A percentile compares a stretch with the other conserved stretches of the same genome.
Evolutionary conservation across 345 rosid genomes (phyloP).

Genomic region (Aquilaria malaccensis): DNA sequence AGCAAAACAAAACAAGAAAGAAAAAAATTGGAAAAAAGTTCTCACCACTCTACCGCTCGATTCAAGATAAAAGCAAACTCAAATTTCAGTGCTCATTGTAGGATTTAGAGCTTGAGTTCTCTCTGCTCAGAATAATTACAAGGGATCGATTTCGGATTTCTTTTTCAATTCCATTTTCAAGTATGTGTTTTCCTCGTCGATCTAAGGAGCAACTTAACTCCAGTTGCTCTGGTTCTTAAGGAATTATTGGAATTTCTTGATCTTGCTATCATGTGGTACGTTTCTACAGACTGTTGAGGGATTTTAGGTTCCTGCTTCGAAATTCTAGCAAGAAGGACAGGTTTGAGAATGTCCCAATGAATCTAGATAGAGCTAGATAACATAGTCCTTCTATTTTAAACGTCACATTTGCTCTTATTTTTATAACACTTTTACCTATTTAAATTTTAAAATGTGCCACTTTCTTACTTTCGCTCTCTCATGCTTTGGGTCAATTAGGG

Average conservation of each 20-base stretch:
- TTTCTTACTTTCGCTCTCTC: too few relatives aligned
- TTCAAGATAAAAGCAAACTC: conserved; percentile 1
- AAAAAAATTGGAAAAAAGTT: too few relatives aligned
- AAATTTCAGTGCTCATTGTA: background rate
- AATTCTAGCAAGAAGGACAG: conserved; percentile 54
- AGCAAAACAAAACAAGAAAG: too few relatives aligned
- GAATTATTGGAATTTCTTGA: background rate
- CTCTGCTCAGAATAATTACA: conserved; percentile 10
- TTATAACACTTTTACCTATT: too few relatives aligned
- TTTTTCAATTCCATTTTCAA: conserved; percentile 34
- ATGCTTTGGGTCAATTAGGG: too few relatives aligned
- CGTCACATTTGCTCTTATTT: too few relatives aligned
- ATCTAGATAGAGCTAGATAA: conserved; percentile 20
- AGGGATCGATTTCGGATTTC: conserved; percentile 27
- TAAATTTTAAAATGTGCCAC: too few relatives aligned
- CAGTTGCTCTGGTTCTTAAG: background rate
- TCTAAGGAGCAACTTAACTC: too few relatives aligned
- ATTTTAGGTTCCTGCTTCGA: conserved; percentile 51
- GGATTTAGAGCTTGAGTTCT: conserved; percentile 2
- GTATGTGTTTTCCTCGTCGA: conserved; percentile 18
- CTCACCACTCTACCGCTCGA: background rate
- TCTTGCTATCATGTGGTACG: background rate
- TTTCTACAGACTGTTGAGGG: conserved; percentile 50
- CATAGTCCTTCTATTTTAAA: too few relatives aligned
- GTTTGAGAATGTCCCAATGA: conserved; percentile 65